Percentiles rank a stretch among this genome's conserved stretches.
Conservation (phyloP, 2,329 filamentous ascomycete genomes). For the Microdochium trichocladiopsis region DNA sequence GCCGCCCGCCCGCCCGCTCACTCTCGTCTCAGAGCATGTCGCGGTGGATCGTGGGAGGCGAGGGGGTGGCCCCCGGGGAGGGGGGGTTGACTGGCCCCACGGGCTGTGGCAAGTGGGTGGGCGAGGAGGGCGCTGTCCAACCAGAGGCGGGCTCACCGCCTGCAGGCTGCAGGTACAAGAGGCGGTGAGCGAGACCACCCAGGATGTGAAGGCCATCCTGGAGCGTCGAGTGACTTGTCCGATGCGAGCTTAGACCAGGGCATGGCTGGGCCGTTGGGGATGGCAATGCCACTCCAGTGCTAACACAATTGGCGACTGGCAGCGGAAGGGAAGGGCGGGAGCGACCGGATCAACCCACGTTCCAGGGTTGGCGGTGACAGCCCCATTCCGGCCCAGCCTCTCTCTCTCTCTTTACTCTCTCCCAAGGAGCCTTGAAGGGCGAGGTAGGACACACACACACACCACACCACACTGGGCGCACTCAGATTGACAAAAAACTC, state of each 20-base stretch:
- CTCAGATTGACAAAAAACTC: too few relatives aligned
- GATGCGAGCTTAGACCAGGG: not conserved
- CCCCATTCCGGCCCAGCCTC: not conserved
- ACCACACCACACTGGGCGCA: too few relatives aligned
- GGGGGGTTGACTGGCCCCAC: not conserved
- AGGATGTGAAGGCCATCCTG: not conserved
- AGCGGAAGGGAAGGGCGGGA: not conserved
- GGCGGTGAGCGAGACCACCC: not conserved
- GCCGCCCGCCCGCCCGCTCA: too few relatives aligned
- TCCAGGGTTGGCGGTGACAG: not conserved
- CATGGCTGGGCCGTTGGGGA: not conserved
- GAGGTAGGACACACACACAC: too few relatives aligned
- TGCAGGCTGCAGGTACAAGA: not conserved
- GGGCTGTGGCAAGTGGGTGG: not conserved
- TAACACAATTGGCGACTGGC: too few relatives aligned
- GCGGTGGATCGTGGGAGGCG: not conserved
- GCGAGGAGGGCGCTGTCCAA: not conserved
- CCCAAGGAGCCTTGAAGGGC: too few relatives aligned
- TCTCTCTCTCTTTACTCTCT: too few relatives aligned
- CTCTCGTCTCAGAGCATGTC: not conserved
- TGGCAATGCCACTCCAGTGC: not conserved
- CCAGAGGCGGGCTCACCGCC: not conserved
- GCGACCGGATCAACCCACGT: not conserved
- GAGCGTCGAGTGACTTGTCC: not conserved
- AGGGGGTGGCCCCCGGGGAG: not conserved